These are phyloP conservation scores for Pleurotus salmoneostramineus DNA, from an alignment of 768 basidiomycete species.

Conservation along the genomic window DNA sequence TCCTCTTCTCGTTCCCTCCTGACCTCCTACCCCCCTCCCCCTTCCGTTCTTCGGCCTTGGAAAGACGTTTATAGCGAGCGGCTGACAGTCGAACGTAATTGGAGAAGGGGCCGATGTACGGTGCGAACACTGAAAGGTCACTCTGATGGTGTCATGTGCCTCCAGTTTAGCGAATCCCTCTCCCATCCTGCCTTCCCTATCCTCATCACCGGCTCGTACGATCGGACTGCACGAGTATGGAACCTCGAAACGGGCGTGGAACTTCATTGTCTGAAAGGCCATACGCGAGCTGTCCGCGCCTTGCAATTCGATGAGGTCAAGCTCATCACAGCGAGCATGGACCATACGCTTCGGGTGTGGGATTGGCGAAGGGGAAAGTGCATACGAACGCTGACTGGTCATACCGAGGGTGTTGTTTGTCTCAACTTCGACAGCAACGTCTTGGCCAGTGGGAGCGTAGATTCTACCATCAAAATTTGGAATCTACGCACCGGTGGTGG, in stretches of 20 bases:
- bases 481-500: constrained; percentile 90
- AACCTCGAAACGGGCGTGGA: constrained; percentile 90
- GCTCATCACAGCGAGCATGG: constrained; percentile 96
- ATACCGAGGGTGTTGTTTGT: constrained; percentile 88
- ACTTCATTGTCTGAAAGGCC: constrained; percentile 81
- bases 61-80: constrained; percentile 98
- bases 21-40: constrained; percentile 19
- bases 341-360: constrained; percentile 93
- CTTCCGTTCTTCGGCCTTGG: constrained; percentile 82
- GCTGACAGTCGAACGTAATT: constrained; percentile 94
- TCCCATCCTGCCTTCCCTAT: constrained; percentile 85
- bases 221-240: constrained; percentile 93
- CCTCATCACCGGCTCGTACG: constrained; percentile 97
- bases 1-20: not conserved
- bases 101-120: constrained; percentile 88
- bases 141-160: constrained; percentile 94
- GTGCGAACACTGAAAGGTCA: constrained; percentile 88
- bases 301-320: constrained; percentile 96
- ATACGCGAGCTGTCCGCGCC: constrained; percentile 87
- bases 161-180: constrained; percentile 88
- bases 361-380: constrained; percentile 90
- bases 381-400: constrained; percentile 84
- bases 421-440: constrained; percentile 90
- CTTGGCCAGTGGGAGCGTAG: constrained; percentile 89
- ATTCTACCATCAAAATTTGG: constrained; percentile 94